phyloP scores from a whole-genome alignment of 495 filamentous ascomycete genomes.

The Tuber borchii region DNA sequence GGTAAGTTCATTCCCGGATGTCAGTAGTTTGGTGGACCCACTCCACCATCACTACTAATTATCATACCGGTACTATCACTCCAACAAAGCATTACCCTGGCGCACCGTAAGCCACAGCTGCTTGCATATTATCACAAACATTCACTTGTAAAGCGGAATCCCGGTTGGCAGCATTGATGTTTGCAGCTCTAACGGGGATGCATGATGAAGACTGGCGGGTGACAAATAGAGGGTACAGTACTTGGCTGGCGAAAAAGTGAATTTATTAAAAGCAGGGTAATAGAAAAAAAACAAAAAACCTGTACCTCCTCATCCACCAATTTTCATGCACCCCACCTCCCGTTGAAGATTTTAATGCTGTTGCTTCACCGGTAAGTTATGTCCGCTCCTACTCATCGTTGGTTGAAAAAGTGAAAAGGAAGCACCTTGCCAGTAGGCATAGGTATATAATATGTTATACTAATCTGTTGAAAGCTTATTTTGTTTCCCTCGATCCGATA shows the following conservation, averaged over 20 bases:
- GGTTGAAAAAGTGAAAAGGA: not conserved
- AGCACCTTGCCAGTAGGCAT: not conserved
- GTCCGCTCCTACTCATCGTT: not conserved
- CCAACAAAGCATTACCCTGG: not conserved
- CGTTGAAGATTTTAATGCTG: not conserved
- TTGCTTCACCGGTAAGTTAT: not conserved
- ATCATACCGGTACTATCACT: not conserved
- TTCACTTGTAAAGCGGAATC: not conserved
- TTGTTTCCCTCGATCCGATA: not conserved
- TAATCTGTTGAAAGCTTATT: conserved; percentile 3
- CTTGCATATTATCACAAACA: not conserved
- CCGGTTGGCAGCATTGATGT: not conserved
- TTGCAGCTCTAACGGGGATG: not conserved
- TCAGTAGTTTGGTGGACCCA: not conserved
- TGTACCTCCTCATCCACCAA: not conserved
- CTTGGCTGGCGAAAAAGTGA: not conserved
- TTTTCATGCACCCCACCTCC: not conserved
- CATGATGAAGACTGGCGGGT: not conserved
- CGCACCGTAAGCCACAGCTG: not conserved
- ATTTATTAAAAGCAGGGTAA: not conserved
- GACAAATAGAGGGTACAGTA: not conserved
- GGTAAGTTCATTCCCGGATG: not conserved
- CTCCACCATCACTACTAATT: not conserved
- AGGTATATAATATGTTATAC: not conserved
- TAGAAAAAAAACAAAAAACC: not conserved